Evolutionary conservation across 768 basidiomycete species (phyloP), one percentile per base, ranked within the genome.

Genomic region (Boletus pseudo-olivaceus): DNA sequence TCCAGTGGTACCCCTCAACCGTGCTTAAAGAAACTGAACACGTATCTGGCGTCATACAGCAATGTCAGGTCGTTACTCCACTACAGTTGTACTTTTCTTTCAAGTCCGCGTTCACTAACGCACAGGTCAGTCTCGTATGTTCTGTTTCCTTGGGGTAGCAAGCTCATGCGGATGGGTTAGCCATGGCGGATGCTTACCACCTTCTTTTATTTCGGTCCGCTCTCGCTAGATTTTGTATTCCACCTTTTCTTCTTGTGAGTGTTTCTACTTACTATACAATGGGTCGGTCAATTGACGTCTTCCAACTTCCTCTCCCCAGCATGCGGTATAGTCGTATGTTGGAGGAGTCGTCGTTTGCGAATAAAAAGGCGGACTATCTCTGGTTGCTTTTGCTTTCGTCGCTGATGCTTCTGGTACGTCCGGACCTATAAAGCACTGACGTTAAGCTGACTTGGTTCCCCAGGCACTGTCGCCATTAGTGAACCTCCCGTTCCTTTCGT

Each of bases 201-300:
- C 11, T 98, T 98, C 79, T 87, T 94, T 64, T 99, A 95, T 73
- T 98, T 98, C 72, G 97, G 96, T 11, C 82, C 87, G 1, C 83
- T 98, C 66, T 93, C 90, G 5, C 75, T 98, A 20, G 96, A 98
- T 71, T 93, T 98, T 62, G 80, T 96, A 54, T 97, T 98, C 73
- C 96, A 98, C 69, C 79, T 99, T 49, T 98, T 98, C 78, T 99
- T 98, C 79, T 97, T 99, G 96, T 96, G 67, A 70, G 94, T 76
- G 11, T 20, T 34, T 17, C 1, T 27, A 17, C 35, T 29, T 10
- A n/a, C 26, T 23, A 14, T 40, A 5, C 3, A 2, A 11, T 33
- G 26, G 12, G 7, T 15, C 27, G 7, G 3, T 32, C n/a, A 27
- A 42, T 14, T 49, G 42, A 49, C 38, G 40, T 37, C 29, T 20